Conservation (phyloP, 345 rosid genomes). For the sweet orange (Citrus sinensis) region DVS_A1.0 CM039163.1:42072501-42073000, state of each 20-base stretch:
- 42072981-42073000: not conserved
- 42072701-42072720: not conserved
- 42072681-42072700: not conserved
- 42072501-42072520: not conserved
- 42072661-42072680: not conserved
- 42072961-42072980: not conserved
- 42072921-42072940: not conserved
- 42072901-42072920: not conserved
- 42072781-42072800: no score
- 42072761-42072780: not conserved
- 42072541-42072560: not conserved
- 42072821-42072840: not conserved
- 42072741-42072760: no score
- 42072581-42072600: not conserved
- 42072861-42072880: not conserved
- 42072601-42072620: not conserved
- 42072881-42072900: not conserved
- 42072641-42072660: not conserved
- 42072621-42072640: not conserved
- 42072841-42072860: not conserved
- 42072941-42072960: not conserved
- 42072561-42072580: not conserved
- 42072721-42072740: not conserved
- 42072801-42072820: not conserved
- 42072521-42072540: not conserved